Evolutionary conservation across 805 yeast species (phyloP), one percentile per base, ranked within the genome.

Genomic region (Yarrowia sp.): DNA sequence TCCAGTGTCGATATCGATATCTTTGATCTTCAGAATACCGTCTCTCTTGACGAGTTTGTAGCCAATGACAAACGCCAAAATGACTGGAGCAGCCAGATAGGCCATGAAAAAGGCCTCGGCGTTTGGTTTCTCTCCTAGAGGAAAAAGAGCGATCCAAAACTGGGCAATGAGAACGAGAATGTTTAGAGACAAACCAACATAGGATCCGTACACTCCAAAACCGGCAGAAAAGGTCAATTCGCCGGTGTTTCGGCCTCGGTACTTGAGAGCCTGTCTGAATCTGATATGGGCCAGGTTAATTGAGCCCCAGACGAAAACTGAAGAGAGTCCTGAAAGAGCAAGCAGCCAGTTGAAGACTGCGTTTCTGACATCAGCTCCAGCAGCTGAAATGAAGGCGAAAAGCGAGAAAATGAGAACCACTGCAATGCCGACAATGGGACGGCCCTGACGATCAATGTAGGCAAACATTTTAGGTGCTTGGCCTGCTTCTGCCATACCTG

Each of bases 301-400:
- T 2, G 38, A 30, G 1, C 54, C 54, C 54, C 54, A 48, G 17
- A 48, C 54, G 6, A 48, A 22, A 8, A 48, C 54, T 2, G 54
- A 48, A 2, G 38, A 32, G 28, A 48, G 38, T 14, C 54, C 54
- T 2, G 54, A 48, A 9, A 48, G 28, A 1, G 54, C 54, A 11
- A 48, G 28, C 11, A 48, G 54, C 54, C 54, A 48, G 54, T 48
- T 48, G 38, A 48, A 48, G 14, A 48, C 54, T 1, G 54, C 54
- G 19, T 9, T 19, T 48, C 54, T 12, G 3, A 32, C 19, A 0
- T 48, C 54, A 0, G 54, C 54, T 19, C 54, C 54, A 2, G 54
- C 54, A 0, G 54, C 54, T 0, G 54, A 48, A 21, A 48, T 48
- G n/a, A 48, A 48, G 14, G 54, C 54, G 21, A 48, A 48, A 19